Evolutionary conservation across 2,329 filamentous ascomycete genomes (phyloP).

Genomic region (Ophiostoma sp.): DNA sequence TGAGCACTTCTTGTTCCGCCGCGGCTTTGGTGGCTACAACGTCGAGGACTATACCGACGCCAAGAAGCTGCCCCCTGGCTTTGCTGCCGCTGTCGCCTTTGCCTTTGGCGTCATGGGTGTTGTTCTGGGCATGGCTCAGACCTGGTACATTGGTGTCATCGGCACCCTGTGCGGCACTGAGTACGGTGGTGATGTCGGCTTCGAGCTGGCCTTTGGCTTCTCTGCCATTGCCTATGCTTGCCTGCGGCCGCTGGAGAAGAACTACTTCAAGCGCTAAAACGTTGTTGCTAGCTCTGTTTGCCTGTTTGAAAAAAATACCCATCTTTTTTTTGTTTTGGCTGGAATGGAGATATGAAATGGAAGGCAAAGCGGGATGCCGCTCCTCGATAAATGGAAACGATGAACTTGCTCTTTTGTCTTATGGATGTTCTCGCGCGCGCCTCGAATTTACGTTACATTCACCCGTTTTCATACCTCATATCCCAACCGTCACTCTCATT

Average conservation of each 20-base stretch:
- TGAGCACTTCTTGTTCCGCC: slow-evolving; percentile 40
- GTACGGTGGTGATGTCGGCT: slow-evolving; percentile 50
- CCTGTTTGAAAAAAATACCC: slow-evolving; percentile 9
- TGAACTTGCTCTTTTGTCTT: neutral
- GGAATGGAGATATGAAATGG: neutral
- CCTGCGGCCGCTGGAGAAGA: slow-evolving; percentile 43
- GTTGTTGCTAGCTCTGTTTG: neutral
- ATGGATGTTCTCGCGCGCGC: neutral
- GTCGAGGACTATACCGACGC: slow-evolving; percentile 44
- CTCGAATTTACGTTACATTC: neutral
- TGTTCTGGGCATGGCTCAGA: slow-evolving; percentile 55
- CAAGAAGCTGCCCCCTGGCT: slow-evolving; percentile 36
- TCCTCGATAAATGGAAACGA: neutral
- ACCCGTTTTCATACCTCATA: neutral
- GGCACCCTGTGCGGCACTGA: slow-evolving; percentile 48
- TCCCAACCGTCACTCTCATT: slow-evolving; percentile 1
- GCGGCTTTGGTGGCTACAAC: slow-evolving; percentile 39
- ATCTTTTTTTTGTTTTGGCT: neutral
- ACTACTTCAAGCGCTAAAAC: slow-evolving; percentile 35
- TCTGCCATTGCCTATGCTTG: slow-evolving; percentile 44
- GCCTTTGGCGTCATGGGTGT: slow-evolving; percentile 40
- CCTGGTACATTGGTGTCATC: slow-evolving; percentile 58
- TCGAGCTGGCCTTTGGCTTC: slow-evolving; percentile 52
- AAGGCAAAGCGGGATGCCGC: neutral
- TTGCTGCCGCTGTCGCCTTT: slow-evolving; percentile 32